phyloP scores from a whole-genome alignment of 805 yeast genomes.

The Candida orba region DNA sequence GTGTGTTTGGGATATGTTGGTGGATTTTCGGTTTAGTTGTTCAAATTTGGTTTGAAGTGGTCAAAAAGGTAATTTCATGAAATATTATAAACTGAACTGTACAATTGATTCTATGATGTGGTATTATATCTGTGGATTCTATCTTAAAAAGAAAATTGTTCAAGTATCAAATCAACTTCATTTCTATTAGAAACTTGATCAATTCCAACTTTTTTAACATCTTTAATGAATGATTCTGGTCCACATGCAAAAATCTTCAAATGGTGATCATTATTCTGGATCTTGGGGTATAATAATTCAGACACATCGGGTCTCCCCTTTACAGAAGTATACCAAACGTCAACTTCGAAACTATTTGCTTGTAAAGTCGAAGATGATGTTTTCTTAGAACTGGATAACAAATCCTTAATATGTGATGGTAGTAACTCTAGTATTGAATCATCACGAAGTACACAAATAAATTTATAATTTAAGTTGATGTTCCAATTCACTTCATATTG shows the following conservation, averaged over 20 bases:
- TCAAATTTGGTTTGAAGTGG: conserved; percentile 18
- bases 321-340: conserved; percentile 15
- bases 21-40: conserved; percentile 22
- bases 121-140: too few species aligned
- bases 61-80: neutral
- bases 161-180: conserved; percentile 17
- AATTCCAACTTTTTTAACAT: conserved; percentile 18
- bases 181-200: neutral
- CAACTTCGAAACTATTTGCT: conserved; percentile 1
- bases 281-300: conserved; percentile 5
- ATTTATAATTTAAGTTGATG: conserved; percentile 10
- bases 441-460: conserved; percentile 19
- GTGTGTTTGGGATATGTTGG: conserved; percentile 18
- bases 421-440: conserved; percentile 5
- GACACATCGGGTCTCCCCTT: conserved; percentile 16
- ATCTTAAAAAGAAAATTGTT: conserved; percentile 20
- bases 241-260: conserved; percentile 23
- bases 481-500: conserved; percentile 8
- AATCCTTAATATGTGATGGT: neutral
- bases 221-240: conserved; percentile 14
- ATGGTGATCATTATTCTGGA: conserved; percentile 1
- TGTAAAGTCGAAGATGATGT: neutral
- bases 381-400: neutral
- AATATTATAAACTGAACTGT: too few species aligned
- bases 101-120: too few species aligned